These are phyloP conservation scores for Sporisorium reilianum DNA, from an alignment of 1,284 basidiomycete species.

Conservation along the genomic window DNA sequence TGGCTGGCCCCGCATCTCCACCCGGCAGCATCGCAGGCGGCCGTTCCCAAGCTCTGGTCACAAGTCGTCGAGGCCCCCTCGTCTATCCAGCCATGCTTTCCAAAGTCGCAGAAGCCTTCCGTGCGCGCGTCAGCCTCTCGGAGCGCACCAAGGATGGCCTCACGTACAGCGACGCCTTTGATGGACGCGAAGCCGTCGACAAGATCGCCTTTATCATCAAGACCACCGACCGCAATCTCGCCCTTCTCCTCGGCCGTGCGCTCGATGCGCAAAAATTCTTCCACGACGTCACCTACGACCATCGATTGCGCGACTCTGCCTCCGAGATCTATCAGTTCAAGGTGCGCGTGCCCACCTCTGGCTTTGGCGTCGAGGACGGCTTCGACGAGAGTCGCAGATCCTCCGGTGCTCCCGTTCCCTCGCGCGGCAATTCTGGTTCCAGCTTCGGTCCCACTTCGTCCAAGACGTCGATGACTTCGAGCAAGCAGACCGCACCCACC, in stretches of 20 bases:
- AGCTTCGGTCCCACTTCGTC: conserved; percentile 43
- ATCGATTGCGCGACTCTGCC: conserved; percentile 88
- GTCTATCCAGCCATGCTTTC: conserved; percentile 96
- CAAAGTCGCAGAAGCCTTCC: conserved; percentile 92
- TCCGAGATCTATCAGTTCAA: conserved; percentile 93
- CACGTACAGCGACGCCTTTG: conserved; percentile 95
- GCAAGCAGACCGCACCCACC: conserved; percentile 61
- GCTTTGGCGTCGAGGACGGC: conserved; percentile 46
- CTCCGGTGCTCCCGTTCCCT: conserved; percentile 15
- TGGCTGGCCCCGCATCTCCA: conserved; percentile 36
- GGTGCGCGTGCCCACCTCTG: conserved; percentile 78
- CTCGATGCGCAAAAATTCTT: conserved; percentile 99
- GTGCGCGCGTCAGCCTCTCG: conserved; percentile 79
- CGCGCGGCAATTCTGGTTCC: conserved; percentile 41
- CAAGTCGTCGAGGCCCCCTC: conserved; percentile 67
- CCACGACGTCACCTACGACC: conserved; percentile 99
- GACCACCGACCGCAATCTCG: conserved; percentile 95
- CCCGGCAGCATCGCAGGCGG: conserved; percentile 42
- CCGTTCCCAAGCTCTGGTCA: conserved; percentile 4
- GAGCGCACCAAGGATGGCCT: conserved; percentile 94
- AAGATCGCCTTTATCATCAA: conserved; percentile 97
- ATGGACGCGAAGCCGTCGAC: conserved; percentile 95
- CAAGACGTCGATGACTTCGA: conserved; percentile 48
- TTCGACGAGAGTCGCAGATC: conserved; percentile 41
- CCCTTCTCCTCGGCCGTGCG: conserved; percentile 90